phyloP scores from a whole-genome alignment of 2,329 filamentous ascomycete species.

The Colletotrichum spinosum region DNA sequence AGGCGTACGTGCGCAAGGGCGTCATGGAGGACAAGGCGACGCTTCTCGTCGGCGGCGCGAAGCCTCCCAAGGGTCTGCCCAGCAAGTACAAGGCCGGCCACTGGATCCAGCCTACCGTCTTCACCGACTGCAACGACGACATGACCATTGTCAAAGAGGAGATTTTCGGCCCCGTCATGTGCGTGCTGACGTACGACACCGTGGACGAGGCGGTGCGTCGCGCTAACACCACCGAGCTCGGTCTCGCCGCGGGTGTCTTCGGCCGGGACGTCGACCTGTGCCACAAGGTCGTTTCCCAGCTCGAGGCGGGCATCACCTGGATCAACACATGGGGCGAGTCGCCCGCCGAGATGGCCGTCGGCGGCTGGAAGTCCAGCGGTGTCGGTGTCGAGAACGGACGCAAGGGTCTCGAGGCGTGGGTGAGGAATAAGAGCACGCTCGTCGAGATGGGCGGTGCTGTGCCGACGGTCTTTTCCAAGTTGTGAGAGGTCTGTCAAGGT shows the following conservation, averaged over 20 bases:
- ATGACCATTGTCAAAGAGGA: slow-evolving; percentile 87
- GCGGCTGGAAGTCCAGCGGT: slow-evolving; percentile 92
- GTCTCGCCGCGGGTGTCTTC: slow-evolving; percentile 87
- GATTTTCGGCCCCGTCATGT: slow-evolving; percentile 91
- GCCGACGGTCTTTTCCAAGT: slow-evolving; percentile 79
- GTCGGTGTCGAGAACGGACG: slow-evolving; percentile 89
- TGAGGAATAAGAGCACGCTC: slow-evolving; percentile 87
- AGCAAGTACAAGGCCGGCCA: slow-evolving; percentile 71
- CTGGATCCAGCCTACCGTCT: slow-evolving; percentile 87
- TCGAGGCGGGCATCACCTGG: slow-evolving; percentile 91
- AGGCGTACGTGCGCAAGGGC: slow-evolving; percentile 81
- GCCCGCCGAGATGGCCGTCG: slow-evolving; percentile 91
- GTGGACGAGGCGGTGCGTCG: slow-evolving; percentile 77
- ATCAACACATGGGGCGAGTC: slow-evolving; percentile 95
- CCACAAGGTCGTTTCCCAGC: slow-evolving; percentile 75
- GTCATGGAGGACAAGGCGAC: slow-evolving; percentile 78
- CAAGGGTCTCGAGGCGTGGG: slow-evolving; percentile 83
- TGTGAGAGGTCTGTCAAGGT: slow-evolving; percentile 53
- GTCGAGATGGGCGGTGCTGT: slow-evolving; percentile 82
- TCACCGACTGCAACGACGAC: slow-evolving; percentile 84
- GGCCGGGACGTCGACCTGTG: slow-evolving; percentile 79
- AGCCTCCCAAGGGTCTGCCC: slow-evolving; percentile 64
- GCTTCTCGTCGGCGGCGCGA: slow-evolving; percentile 77
- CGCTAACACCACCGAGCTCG: slow-evolving; percentile 82
- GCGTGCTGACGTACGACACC: slow-evolving; percentile 78